These are phyloP conservation scores for Malassezia globosa DNA, from an alignment of 1,284 basidiomycete genomes.

Conservation along the genomic window DNA sequence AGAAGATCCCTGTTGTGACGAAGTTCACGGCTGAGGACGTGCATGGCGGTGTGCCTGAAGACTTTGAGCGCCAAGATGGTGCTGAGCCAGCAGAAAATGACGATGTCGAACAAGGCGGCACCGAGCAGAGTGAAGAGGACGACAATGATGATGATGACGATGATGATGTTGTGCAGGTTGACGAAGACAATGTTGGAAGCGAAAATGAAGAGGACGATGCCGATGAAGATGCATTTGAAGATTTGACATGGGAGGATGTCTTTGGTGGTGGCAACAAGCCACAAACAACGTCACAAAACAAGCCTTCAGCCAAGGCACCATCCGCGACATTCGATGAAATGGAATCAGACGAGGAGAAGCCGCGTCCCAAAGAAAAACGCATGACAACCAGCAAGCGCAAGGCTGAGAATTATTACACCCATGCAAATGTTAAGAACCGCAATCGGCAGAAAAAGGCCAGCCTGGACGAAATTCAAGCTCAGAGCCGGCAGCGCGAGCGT, in stretches of 20 bases:
- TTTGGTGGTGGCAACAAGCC: slow-evolving; percentile 20
- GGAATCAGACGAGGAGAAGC: slow-evolving; percentile 16
- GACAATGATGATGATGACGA: slow-evolving; percentile 20
- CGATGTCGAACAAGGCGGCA: slow-evolving; percentile 23
- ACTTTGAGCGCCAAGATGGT: slow-evolving; percentile 34
- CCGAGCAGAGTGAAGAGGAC: slow-evolving; percentile 24
- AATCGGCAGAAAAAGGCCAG: slow-evolving; percentile 48
- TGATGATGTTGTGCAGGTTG: no score
- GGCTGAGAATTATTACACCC: slow-evolving; percentile 73
- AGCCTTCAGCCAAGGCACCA: slow-evolving; percentile 23
- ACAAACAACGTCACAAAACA: slow-evolving; percentile 27
- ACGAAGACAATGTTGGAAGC: slow-evolving; percentile 23
- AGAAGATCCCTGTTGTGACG: slow-evolving; percentile 53
- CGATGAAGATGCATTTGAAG: slow-evolving; percentile 48
- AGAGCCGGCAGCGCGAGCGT: slow-evolving; percentile 22
- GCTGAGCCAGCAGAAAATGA: slow-evolving; percentile 24
- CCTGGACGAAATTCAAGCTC: slow-evolving; percentile 16
- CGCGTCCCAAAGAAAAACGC: slow-evolving; percentile 31
- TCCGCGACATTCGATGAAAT: slow-evolving; percentile 26
- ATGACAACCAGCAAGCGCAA: slow-evolving; percentile 56
- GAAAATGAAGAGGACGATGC: slow-evolving; percentile 38
- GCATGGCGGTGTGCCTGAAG: slow-evolving; percentile 35
- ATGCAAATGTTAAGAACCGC: slow-evolving; percentile 48
- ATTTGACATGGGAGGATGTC: slow-evolving; percentile 76
- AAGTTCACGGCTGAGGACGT: slow-evolving; percentile 51